Percentiles rank a stretch among this genome's conserved stretches.
These are phyloP conservation scores for Ophiostoma sp. DNA, from an alignment of 2,329 filamentous ascomycete genomes.

Conservation along the genomic window DNA sequence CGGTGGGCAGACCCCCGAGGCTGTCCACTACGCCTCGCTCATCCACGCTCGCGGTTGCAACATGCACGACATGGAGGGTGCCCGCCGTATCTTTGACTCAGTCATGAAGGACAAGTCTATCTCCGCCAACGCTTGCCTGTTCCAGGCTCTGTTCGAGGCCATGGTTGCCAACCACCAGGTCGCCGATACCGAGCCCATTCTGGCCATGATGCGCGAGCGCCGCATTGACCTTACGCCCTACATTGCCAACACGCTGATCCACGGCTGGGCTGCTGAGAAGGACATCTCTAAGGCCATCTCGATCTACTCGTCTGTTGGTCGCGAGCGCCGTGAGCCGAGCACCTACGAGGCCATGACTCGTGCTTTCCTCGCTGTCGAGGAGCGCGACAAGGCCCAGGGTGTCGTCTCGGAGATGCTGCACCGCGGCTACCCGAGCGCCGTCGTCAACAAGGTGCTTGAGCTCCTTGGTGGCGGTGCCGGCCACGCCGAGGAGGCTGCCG, in stretches of 20 bases:
- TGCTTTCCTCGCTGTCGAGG: slow-evolving; percentile 81
- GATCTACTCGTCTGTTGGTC: slow-evolving; percentile 77
- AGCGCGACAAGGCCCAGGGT: slow-evolving; percentile 70
- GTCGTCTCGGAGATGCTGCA: slow-evolving; percentile 89
- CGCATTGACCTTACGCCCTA: slow-evolving; percentile 89
- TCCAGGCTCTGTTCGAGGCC: slow-evolving; percentile 94
- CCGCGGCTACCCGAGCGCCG: slow-evolving; percentile 86
- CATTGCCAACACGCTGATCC: slow-evolving; percentile 96
- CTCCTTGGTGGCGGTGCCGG: slow-evolving; percentile 69
- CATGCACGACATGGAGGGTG: slow-evolving; percentile 83
- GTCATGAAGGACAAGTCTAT: slow-evolving; percentile 69
- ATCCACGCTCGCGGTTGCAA: slow-evolving; percentile 97
- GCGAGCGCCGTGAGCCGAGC: slow-evolving; percentile 84
- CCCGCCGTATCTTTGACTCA: slow-evolving; percentile 76
- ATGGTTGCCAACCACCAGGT: slow-evolving; percentile 95
- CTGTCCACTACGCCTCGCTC: slow-evolving; percentile 92
- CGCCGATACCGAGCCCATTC: slow-evolving; percentile 69
- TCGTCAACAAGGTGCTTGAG: slow-evolving; percentile 91
- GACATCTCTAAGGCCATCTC: slow-evolving; percentile 75
- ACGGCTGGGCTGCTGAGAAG: slow-evolving; percentile 88
- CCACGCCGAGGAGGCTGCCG: slow-evolving; percentile 38
- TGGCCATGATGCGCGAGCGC: slow-evolving; percentile 71
- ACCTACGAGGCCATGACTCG: slow-evolving; percentile 99
- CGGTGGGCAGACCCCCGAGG: slow-evolving; percentile 75
- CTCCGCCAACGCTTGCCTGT: slow-evolving; percentile 78